Conservation (phyloP, 2,329 filamentous ascomycete genomes). For the Phyllosticta ampelicida region DNA sequence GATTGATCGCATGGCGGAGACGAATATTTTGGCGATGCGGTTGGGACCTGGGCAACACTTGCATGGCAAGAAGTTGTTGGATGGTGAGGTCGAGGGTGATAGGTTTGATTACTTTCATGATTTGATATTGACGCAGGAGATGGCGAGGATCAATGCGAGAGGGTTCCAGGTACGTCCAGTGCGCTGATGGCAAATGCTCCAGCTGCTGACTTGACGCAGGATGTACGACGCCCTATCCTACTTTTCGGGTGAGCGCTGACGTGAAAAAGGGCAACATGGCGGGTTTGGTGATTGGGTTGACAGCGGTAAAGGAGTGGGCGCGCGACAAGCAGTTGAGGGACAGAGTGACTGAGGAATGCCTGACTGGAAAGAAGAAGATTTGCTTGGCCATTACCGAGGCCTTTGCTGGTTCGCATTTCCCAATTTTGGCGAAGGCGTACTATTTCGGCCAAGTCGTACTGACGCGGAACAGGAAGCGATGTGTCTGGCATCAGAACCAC, state of each 20-base stretch:
- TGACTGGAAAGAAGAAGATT: conserved; percentile 77
- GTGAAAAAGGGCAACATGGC: conserved; percentile 51
- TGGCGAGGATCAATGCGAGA: conserved; percentile 57
- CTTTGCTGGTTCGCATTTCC: conserved; percentile 45
- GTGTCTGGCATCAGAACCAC: conserved; percentile 72
- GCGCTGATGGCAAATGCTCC: not conserved
- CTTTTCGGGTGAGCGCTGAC: not conserved
- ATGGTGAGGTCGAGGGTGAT: conserved; percentile 56
- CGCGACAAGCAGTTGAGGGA: conserved; percentile 55
- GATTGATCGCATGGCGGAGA: conserved; percentile 67
- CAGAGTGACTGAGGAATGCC: conserved; percentile 58
- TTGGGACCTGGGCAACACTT: conserved; percentile 75
- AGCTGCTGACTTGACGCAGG: not conserved
- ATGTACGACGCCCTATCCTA: not conserved
- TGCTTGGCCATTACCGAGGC: conserved; percentile 82
- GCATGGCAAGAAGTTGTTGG: conserved; percentile 57
- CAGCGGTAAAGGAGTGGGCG: conserved; percentile 69
- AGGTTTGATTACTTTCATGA: conserved; percentile 87
- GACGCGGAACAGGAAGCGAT: conserved; percentile 49
- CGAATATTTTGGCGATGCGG: conserved; percentile 68
- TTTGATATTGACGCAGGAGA: conserved; percentile 63
- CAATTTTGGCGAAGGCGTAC: not conserved
- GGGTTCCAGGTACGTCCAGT: conserved; percentile 66
- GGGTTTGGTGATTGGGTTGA: conserved; percentile 73
- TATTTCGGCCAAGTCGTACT: not conserved